Conservation (phyloP, 2,329 filamentous ascomycete genomes). For the Cytospora mali region DNA sequence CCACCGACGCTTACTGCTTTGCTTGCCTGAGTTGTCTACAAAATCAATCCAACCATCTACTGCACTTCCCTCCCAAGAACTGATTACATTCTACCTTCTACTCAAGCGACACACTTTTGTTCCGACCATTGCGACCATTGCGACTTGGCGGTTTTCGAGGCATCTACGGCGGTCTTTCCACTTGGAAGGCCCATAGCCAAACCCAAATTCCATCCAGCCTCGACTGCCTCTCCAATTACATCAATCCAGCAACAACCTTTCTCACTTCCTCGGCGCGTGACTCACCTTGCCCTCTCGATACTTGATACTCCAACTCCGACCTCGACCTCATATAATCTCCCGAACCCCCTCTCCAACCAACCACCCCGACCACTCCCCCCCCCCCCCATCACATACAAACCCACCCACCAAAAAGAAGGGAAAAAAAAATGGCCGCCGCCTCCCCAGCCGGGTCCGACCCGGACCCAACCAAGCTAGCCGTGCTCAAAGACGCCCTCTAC, state of each 20-base stretch:
- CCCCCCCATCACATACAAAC: background rate
- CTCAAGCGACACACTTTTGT: background rate
- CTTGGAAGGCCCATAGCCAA: background rate
- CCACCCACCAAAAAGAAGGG: too few relatives aligned
- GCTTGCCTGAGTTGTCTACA: background rate
- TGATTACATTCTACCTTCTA: background rate
- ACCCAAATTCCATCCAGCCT: background rate
- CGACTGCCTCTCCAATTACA: background rate
- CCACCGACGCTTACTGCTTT: background rate
- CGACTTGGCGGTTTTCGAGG: background rate
- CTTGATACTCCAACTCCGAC: background rate
- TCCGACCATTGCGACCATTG: background rate
- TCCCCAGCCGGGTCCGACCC: constrained; percentile 25
- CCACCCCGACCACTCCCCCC: background rate
- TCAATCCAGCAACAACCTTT: background rate
- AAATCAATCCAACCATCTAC: background rate
- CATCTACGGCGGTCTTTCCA: background rate
- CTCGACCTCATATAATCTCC: background rate
- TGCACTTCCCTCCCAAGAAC: background rate
- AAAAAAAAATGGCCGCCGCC: constrained; percentile 18
- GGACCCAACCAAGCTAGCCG: constrained; percentile 46
- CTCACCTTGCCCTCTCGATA: constrained; percentile 2
- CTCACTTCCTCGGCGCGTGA: constrained; percentile 3
- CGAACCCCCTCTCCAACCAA: background rate
- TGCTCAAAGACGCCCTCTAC: constrained; percentile 61